Percentiles rank a stretch among this genome's conserved stretches.
Conservation (phyloP, 2,329 filamentous ascomycete species). For the Alternaria solani region DNA sequence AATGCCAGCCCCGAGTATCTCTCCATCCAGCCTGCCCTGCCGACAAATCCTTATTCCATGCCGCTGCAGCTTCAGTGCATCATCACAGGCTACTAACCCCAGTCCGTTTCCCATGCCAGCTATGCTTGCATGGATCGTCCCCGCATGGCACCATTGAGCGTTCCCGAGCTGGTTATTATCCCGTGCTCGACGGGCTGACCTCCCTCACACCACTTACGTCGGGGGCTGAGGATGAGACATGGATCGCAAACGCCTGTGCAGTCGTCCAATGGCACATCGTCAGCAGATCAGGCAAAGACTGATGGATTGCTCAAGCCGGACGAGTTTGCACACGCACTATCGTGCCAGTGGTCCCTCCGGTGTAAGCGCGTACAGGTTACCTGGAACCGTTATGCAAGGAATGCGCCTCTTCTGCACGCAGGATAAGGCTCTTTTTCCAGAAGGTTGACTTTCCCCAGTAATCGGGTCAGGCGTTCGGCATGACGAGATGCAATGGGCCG, state of each 20-base stretch:
- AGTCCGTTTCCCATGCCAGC: constrained; percentile 1
- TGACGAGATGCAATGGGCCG: constrained; percentile 25
- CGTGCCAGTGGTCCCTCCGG: not conserved
- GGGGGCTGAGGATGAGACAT: constrained; percentile 24
- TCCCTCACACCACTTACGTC: constrained; percentile 31
- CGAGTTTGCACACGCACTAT: not conserved
- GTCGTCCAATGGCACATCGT: not conserved
- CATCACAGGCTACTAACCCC: constrained; percentile 9
- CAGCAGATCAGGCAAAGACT: not conserved
- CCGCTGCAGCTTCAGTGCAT: constrained; percentile 10
- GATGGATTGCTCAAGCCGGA: not conserved
- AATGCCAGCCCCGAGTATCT: constrained; percentile 7
- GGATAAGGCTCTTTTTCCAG: not conserved
- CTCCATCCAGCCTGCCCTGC: constrained; percentile 12
- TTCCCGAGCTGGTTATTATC: constrained; percentile 15
- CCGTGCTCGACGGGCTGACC: constrained; percentile 26
- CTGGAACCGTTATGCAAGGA: not conserved
- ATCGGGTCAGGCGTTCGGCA: constrained; percentile 2
- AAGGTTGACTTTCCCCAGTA: not conserved
- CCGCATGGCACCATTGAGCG: constrained; percentile 7
- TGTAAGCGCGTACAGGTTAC: not conserved
- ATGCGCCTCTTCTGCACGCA: not conserved
- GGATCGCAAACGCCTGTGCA: not conserved
- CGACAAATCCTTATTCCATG: constrained; percentile 9
- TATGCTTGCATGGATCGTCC: constrained; percentile 8